Evolutionary conservation across 2,329 filamentous ascomycete species (phyloP).

Genomic region (Aureobasidium sp.): DNA sequence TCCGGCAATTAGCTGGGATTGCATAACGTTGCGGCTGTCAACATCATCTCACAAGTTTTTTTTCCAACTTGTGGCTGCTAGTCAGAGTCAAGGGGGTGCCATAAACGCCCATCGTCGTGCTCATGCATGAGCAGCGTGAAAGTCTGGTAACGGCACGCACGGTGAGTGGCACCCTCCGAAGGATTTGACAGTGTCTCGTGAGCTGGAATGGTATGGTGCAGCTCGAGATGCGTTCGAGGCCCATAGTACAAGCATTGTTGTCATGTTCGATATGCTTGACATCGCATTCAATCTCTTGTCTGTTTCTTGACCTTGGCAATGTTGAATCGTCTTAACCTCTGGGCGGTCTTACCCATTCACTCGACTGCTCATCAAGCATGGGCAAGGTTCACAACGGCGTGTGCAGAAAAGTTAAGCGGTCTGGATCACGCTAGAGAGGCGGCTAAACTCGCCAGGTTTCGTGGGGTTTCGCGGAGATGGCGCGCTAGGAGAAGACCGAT

Average conservation of each 20-base stretch:
- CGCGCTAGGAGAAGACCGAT: conserved; percentile 11
- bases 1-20: not conserved
- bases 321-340: not conserved
- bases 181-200: not conserved
- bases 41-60: conserved; percentile 4
- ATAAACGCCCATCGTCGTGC: not conserved
- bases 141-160: conserved; percentile 8
- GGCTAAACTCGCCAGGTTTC: conserved; percentile 3
- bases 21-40: conserved; percentile 6
- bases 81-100: conserved; percentile 11
- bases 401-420: not conserved
- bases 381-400: not conserved
- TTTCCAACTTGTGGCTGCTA: not conserved
- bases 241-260: not conserved
- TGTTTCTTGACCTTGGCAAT: not conserved
- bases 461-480: conserved; percentile 3
- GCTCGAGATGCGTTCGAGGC: not conserved
- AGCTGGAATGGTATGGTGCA: not conserved
- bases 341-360: not conserved
- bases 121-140: not conserved
- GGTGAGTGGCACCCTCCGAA: not conserved
- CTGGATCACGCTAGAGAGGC: conserved; percentile 8
- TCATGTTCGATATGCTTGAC: conserved; percentile 1
- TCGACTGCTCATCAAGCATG: not conserved
- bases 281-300: not conserved